A percentile compares a stretch with the other conserved stretches of the same genome.
Evolutionary conservation across 2,329 filamentous ascomycete genomes (phyloP).

Genomic region (Lachnellula cervina): DNA sequence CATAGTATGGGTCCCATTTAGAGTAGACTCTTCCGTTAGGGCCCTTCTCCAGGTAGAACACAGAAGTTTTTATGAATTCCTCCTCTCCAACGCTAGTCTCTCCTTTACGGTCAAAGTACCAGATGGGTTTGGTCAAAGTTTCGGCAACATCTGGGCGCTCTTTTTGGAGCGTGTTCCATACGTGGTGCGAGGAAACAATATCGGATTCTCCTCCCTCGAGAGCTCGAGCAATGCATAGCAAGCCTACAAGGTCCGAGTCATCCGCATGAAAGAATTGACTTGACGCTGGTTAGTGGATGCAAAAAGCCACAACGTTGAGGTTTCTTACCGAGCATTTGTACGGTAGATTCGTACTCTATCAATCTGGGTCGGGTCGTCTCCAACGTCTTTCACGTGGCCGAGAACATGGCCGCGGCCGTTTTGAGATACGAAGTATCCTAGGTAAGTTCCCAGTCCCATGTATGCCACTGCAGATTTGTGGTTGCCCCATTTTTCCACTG

Average conservation of each 20-base stretch:
- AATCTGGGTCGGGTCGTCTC: constrained; percentile 74
- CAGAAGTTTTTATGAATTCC: constrained; percentile 64
- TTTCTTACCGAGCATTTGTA: constrained; percentile 62
- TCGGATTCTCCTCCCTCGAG: constrained; percentile 80
- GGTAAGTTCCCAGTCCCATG: constrained; percentile 80
- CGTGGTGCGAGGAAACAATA: constrained; percentile 70
- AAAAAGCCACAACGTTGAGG: not conserved
- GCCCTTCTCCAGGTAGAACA: constrained; percentile 72
- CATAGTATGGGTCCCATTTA: constrained; percentile 90
- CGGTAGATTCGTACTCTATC: constrained; percentile 87
- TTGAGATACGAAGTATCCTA: constrained; percentile 84
- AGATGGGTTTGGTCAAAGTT: constrained; percentile 69
- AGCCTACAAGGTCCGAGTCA: constrained; percentile 75
- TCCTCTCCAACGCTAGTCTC: constrained; percentile 72
- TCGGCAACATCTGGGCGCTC: constrained; percentile 76
- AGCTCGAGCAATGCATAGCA: constrained; percentile 75
- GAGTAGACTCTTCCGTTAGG: constrained; percentile 65
- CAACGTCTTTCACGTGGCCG: constrained; percentile 84
- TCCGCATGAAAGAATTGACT: constrained; percentile 83
- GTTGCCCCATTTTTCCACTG: constrained; percentile 68
- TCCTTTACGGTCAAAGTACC: constrained; percentile 91
- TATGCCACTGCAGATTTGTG: constrained; percentile 83
- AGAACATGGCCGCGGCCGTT: constrained; percentile 82
- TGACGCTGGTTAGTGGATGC: not conserved
- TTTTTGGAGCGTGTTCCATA: constrained; percentile 74